These are phyloP conservation scores for Alnus glutinosa DNA, from an alignment of 306 rosid genomes.

Conservation along the genomic window DNA sequence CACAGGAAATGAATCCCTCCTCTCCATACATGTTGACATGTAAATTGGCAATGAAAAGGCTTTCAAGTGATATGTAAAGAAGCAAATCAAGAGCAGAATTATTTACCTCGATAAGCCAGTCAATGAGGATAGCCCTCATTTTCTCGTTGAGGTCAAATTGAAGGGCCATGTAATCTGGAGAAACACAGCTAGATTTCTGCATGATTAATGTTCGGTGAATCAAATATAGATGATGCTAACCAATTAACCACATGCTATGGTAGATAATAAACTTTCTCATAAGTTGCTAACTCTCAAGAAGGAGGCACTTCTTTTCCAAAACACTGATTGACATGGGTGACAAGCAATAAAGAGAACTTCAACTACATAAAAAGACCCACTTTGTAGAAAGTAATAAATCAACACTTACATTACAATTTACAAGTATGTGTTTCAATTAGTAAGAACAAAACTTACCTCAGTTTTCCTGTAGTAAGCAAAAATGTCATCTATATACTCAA, in stretches of 20 bases:
- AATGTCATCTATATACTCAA: slow-evolving; percentile 44
- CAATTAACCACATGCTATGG: background rate
- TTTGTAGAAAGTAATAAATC: too few species aligned
- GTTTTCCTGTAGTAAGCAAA: slow-evolving; percentile 23
- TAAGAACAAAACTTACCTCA: slow-evolving; percentile 32
- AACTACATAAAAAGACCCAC: background rate
- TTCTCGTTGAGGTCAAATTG: slow-evolving; percentile 47
- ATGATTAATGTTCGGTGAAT: slow-evolving; percentile 16
- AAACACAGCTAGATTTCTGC: slow-evolving; percentile 36
- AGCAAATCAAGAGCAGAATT: slow-evolving; percentile 3
- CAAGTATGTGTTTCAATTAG: background rate
- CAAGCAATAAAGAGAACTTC: background rate
- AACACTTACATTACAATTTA: background rate
- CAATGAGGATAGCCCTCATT: slow-evolving; percentile 51
- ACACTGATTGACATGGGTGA: background rate
- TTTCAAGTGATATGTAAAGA: background rate
- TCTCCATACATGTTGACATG: background rate
- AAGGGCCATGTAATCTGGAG: slow-evolving; percentile 39
- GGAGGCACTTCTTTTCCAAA: background rate
- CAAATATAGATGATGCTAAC: background rate
- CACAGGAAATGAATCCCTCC: background rate
- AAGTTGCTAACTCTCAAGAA: background rate
- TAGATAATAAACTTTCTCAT: background rate
- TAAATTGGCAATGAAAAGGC: background rate
- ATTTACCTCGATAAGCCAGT: slow-evolving; percentile 51